Evolutionary conservation across 2,329 filamentous ascomycete species (phyloP).

Genomic region (Corinectria fuckeliana): DNA sequence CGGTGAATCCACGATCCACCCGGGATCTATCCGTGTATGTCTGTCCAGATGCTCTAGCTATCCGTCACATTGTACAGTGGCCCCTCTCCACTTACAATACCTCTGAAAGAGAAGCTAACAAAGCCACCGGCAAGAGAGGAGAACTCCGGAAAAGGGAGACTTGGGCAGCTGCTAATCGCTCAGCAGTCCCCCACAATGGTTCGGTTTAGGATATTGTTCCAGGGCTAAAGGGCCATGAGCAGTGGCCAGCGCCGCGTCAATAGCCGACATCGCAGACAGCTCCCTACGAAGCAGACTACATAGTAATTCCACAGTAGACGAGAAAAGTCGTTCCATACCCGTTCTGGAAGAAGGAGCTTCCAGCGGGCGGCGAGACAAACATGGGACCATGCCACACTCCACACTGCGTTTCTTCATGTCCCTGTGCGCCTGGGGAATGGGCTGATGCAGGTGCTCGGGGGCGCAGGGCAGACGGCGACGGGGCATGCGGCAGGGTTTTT

Average conservation of each 20-base stretch:
- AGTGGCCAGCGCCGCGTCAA: conserved; percentile 6
- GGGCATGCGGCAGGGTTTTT: too few relatives aligned
- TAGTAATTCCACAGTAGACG: too few relatives aligned
- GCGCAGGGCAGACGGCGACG: conserved; percentile 22
- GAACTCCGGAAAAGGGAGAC: conserved; percentile 3
- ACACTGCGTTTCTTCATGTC: conserved; percentile 18
- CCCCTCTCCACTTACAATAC: conserved; percentile 1
- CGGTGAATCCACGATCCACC: neutral
- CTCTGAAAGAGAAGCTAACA: neutral
- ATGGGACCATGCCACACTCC: conserved; percentile 20
- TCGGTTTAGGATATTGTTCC: conserved; percentile 12
- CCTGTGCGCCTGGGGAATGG: conserved; percentile 31
- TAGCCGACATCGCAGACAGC: conserved; percentile 21
- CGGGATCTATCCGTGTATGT: neutral
- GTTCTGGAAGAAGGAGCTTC: conserved; percentile 31
- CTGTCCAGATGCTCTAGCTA: neutral
- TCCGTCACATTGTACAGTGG: neutral
- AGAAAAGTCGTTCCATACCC: conserved; percentile 32
- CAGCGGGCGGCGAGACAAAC: neutral
- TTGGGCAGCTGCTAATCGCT: conserved; percentile 1
- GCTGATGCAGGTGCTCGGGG: conserved; percentile 32
- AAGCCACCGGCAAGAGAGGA: neutral
- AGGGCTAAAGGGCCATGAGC: conserved; percentile 11
- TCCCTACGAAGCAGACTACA: neutral
- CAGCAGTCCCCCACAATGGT: conserved; percentile 11